phyloP scores from a whole-genome alignment of 257 asterid species.

The Solanum pennellii region DNA sequence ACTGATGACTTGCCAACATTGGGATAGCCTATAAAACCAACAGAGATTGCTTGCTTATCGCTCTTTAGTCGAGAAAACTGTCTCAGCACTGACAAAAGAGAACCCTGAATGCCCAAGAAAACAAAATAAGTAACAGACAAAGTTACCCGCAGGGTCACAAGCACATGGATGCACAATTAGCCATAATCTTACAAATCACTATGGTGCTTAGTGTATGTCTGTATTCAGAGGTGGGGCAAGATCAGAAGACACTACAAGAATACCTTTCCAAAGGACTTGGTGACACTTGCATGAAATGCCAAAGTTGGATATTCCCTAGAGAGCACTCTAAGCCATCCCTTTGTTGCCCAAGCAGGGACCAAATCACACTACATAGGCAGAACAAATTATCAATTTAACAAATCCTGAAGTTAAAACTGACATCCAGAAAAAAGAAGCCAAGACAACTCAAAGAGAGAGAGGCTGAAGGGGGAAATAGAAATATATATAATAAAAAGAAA shows the following conservation, averaged over 20 bases:
- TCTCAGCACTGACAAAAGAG: conserved; percentile 80
- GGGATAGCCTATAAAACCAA: conserved; percentile 95
- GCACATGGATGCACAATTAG: not conserved
- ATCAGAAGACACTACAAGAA: not conserved
- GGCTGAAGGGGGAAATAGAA: not conserved
- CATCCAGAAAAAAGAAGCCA: not conserved
- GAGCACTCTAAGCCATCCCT: conserved; percentile 84
- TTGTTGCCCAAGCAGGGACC: conserved; percentile 94
- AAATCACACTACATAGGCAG: conserved; percentile 69
- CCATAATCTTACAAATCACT: not conserved
- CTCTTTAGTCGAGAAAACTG: conserved; percentile 84
- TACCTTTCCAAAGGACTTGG: conserved; percentile 97
- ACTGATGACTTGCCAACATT: conserved; percentile 98
- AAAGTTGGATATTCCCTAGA: conserved; percentile 88
- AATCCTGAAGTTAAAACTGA: not conserved
- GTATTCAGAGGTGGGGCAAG: not conserved
- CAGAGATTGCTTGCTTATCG: conserved; percentile 96
- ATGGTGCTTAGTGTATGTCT: not conserved
- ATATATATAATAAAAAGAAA: not conserved
- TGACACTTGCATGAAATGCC: conserved; percentile 94
- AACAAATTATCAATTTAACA: not conserved
- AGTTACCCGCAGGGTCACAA: not conserved
- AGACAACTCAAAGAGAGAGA: not conserved
- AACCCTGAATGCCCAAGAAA: conserved; percentile 38
- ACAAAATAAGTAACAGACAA: not conserved